phyloP scores from a whole-genome alignment of 208 protist species.

The Wallacemonas collosoma region DNA sequence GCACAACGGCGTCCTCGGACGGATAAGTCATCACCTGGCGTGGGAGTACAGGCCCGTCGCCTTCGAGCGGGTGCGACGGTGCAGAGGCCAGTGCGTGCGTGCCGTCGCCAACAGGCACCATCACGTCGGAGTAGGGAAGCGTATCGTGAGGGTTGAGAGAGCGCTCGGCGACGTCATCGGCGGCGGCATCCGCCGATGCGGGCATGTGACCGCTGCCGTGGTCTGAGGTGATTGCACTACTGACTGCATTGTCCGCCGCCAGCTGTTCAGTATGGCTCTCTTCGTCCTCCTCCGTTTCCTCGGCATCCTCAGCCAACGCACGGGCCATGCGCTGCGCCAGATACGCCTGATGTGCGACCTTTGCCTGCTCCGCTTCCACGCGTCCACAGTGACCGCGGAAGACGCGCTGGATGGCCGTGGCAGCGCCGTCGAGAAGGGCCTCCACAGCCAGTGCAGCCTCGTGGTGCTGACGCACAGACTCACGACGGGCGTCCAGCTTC shows the following conservation, averaged over 20 bases:
- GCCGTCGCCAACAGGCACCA: no score
- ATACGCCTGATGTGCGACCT: slow-evolving; percentile 17
- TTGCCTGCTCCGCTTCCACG: slow-evolving; percentile 19
- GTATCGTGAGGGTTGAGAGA: slow-evolving; percentile 6
- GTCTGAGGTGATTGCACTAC: not conserved
- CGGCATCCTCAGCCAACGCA: slow-evolving; percentile 22
- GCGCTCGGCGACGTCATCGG: not conserved
- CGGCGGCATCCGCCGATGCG: no score
- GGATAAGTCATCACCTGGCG: slow-evolving; percentile 12
- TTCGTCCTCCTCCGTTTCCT: not conserved
- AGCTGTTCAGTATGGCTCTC: slow-evolving; percentile 3
- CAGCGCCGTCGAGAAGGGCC: slow-evolving; percentile 45
- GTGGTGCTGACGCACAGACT: slow-evolving; percentile 17
- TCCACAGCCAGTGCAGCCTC: slow-evolving; percentile 31
- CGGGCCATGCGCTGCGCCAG: slow-evolving; percentile 21
- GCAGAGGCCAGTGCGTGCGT: not conserved
- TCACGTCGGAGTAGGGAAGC: slow-evolving; percentile 3
- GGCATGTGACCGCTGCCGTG: not conserved
- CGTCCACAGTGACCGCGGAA: slow-evolving; percentile 59
- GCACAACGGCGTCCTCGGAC: slow-evolving; percentile 14
- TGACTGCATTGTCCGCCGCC: not conserved
- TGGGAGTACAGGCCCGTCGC: not conserved
- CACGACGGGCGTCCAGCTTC: slow-evolving; percentile 17
- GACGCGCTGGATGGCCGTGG: slow-evolving; percentile 58
- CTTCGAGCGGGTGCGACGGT: not conserved